Evolutionary conservation across 2,329 filamentous ascomycete species (phyloP), one percentile per base, ranked within the genome.

Genomic region (Aspergillus neotritici): DNA sequence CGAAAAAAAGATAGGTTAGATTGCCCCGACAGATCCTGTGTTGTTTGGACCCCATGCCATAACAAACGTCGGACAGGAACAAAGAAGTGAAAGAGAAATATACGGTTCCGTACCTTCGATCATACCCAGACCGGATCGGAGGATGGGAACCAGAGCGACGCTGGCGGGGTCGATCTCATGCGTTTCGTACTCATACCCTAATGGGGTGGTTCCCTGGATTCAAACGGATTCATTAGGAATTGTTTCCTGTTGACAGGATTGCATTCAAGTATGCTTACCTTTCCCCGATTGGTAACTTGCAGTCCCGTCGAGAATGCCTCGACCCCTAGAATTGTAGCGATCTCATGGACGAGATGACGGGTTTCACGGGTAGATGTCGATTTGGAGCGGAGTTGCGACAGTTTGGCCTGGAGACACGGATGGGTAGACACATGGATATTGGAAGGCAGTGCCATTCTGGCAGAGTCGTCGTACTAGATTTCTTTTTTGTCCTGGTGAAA

Each of bases 121-220:
- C 90, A 97, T 96, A 64, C 82, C 87, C 32, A 96, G 75, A 17
- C 91, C 91, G 3, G 87, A 94, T 48, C 91, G 80, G n/a, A 97
- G 79, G 66, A 97, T 94, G 31, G 91, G 91, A 3, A 97, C 84
- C 41, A 97, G 77, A 40, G 84, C 90, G 54, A 96, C 79, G 46
- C 77, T 78, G 37, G 75, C 68, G 1, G 87, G 84, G 5, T 76
- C 66, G 51, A 87, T 75, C 31, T 73, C 74, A 31, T 79, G 77
- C 1, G 80, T 82, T 11, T 79, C 76, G 70, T 90, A 95, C 49
- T 81, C 70, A 64, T 83, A 87, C 51, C 85, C 86, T 28, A 97
- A 76, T 1, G 87, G 86, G 0, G 88, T 93, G 60, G 78, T 71
- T 62, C 83, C 87, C 86, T 94, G 53, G 11, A 13, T 25, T 25